phyloP scores from a whole-genome alignment of 129 eudicot genomes.

The Lonicera japonica region DNA sequence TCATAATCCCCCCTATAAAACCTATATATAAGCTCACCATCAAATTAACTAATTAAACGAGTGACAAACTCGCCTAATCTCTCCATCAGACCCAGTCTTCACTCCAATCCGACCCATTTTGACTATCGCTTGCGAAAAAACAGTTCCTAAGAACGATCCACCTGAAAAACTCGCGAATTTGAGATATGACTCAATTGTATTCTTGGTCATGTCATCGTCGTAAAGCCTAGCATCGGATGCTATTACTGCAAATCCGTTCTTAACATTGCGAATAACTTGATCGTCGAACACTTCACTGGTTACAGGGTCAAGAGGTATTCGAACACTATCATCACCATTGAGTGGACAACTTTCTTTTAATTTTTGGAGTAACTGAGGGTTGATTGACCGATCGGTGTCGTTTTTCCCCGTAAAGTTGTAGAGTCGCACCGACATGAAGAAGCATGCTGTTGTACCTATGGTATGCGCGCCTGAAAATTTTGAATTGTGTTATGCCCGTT shows the following conservation, averaged over 20 bases:
- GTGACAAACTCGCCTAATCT: not conserved
- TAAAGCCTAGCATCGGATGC: slow-evolving; percentile 8
- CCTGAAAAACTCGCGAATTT: not conserved
- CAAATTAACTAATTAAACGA: not conserved
- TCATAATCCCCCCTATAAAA: too few relatives aligned
- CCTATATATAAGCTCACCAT: not conserved
- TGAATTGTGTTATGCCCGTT: too few relatives aligned
- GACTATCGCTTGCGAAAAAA: not conserved
- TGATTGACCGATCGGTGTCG: not conserved
- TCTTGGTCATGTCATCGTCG: not conserved
- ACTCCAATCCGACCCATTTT: slow-evolving; percentile 5
- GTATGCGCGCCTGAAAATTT: slow-evolving; percentile 10
- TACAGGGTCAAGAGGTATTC: not conserved
- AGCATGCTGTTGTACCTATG: slow-evolving; percentile 3
- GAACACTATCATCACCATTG: not conserved
- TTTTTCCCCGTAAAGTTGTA: not conserved
- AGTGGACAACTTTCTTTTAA: not conserved
- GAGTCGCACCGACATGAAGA: slow-evolving; percentile 1
- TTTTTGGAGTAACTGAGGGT: not conserved
- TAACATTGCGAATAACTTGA: not conserved
- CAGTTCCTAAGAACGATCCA: not conserved
- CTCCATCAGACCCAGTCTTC: not conserved
- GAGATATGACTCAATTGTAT: not conserved
- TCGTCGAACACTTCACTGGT: not conserved
- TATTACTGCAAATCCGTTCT: slow-evolving; percentile 2